These are phyloP conservation scores for Beauveria asiatica DNA, from an alignment of 2,329 filamentous ascomycete species.

Conservation along the genomic window DNA sequence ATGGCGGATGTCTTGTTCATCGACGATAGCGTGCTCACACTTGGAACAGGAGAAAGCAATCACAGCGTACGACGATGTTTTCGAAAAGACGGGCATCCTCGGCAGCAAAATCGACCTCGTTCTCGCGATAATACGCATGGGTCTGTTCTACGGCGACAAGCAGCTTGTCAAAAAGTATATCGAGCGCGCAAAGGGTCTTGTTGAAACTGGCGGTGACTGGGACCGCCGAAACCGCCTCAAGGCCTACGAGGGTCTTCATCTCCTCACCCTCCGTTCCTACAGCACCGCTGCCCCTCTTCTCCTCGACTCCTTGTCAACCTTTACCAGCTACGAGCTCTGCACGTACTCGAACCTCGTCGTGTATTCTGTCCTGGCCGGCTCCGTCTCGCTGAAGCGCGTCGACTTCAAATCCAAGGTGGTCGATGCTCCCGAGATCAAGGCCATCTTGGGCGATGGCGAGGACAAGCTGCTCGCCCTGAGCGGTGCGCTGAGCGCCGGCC, in stretches of 20 bases:
- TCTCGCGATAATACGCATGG: conserved; percentile 90
- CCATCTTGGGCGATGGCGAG: conserved; percentile 82
- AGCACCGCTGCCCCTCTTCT: conserved; percentile 82
- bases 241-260: conserved; percentile 92
- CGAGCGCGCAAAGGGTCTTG: conserved; percentile 78
- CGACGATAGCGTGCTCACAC: conserved; percentile 13
- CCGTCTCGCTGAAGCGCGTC: conserved; percentile 87
- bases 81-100: conserved; percentile 94
- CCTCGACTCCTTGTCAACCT: conserved; percentile 93
- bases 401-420: conserved; percentile 99
- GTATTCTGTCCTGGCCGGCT: conserved; percentile 91
- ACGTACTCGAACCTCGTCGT: conserved; percentile 91
- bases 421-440: conserved; percentile 95
- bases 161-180: conserved; percentile 87
- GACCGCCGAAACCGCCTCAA: conserved; percentile 96
- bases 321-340: conserved; percentile 97
- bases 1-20: not conserved
- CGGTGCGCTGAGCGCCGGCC: conserved; percentile 72
- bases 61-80: conserved; percentile 81
- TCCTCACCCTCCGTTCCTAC: conserved; percentile 88
- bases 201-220: conserved; percentile 96
- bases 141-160: conserved; percentile 93
- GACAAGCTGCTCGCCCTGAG: conserved; percentile 79
- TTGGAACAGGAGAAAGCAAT: conserved; percentile 76
- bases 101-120: conserved; percentile 97